These are phyloP conservation scores for Metschnikowia similis DNA, from an alignment of 805 yeast genomes.

Conservation along the genomic window DNA sequence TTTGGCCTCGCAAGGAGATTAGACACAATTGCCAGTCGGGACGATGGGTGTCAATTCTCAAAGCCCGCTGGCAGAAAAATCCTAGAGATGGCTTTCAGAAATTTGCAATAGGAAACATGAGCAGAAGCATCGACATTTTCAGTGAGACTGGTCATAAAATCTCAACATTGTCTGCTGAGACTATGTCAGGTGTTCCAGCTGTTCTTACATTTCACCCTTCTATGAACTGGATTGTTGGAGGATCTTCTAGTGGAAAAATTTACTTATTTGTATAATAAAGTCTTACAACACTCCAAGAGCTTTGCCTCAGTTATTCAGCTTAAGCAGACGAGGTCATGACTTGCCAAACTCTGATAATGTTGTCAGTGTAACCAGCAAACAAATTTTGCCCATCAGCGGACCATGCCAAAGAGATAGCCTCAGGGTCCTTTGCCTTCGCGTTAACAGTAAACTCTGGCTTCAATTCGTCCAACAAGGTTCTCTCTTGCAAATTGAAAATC, in stretches of 20 bases:
- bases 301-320: conserved; percentile 5
- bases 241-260: conserved; percentile 88
- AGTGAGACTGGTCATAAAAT: conserved; percentile 70
- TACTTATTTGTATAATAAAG: conserved; percentile 47
- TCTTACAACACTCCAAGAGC: background rate
- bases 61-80: conserved; percentile 77
- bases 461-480: conserved; percentile 91
- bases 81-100: conserved; percentile 74
- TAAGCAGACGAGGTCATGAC: conserved; percentile 82
- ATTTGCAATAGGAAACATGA: conserved; percentile 92
- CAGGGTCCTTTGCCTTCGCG: conserved; percentile 94
- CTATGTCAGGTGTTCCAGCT: conserved; percentile 90
- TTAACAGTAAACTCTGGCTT: conserved; percentile 92
- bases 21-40: conserved; percentile 96
- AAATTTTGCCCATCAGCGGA: conserved; percentile 99
- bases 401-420: conserved; percentile 98
- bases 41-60: conserved; percentile 90
- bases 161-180: conserved; percentile 60
- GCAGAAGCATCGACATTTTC: conserved; percentile 77
- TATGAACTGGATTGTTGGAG: conserved; percentile 88
- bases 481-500: conserved; percentile 96
- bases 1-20: conserved; percentile 24
- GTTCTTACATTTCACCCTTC: conserved; percentile 80
- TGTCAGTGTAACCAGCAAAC: conserved; percentile 99
- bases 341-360: conserved; percentile 99